Conservation (phyloP, 306 rosid species). For the Corylus avellana region DNA sequence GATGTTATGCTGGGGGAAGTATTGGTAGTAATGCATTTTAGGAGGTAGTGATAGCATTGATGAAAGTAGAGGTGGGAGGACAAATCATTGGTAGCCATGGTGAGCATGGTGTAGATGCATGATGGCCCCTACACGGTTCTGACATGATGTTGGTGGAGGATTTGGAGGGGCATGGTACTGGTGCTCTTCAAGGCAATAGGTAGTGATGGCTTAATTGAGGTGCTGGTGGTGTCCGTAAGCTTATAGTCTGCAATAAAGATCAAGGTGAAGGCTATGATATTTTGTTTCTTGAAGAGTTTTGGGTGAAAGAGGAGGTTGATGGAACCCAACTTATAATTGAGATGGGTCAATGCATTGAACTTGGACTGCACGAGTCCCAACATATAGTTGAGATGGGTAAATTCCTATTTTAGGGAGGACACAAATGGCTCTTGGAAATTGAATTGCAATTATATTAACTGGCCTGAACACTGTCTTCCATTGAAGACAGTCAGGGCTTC, state of each 20-base stretch:
- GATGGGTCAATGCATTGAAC: slow-evolving; percentile 6
- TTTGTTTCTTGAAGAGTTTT: background rate
- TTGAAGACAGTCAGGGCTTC: background rate
- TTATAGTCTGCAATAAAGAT: background rate
- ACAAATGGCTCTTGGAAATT: background rate
- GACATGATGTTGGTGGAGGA: background rate
- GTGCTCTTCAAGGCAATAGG: background rate
- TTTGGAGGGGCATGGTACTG: background rate
- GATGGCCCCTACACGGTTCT: background rate
- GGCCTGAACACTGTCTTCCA: background rate
- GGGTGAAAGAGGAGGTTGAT: background rate
- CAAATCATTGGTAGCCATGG: background rate
- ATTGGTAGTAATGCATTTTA: background rate
- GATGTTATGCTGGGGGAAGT: background rate
- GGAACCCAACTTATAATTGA: background rate
- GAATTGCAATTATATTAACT: background rate
- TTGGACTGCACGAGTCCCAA: background rate
- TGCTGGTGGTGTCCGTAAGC: background rate
- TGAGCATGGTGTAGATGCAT: background rate
- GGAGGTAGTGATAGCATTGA: slow-evolving; percentile 1
- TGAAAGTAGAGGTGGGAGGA: slow-evolving; percentile 6
- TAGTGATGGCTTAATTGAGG: background rate
- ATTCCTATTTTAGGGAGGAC: background rate
- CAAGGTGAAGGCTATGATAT: background rate
- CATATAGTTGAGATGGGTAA: background rate